Evolutionary conservation across 768 basidiomycete genomes (phyloP), one percentile per base, ranked within the genome.

Genomic region (Daedaleopsis sinensis): DNA sequence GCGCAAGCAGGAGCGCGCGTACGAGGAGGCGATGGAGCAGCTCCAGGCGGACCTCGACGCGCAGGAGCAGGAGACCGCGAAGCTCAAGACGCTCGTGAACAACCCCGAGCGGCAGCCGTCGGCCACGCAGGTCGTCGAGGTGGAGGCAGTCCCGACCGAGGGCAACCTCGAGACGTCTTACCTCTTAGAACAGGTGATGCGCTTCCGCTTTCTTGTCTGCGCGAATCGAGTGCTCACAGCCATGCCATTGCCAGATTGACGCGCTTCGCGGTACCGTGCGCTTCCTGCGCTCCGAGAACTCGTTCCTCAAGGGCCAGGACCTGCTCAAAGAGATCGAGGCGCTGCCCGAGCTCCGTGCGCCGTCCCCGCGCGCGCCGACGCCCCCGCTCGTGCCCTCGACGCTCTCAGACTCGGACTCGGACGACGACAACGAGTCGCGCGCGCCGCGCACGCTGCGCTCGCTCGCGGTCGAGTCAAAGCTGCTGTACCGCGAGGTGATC

Each of bases 11-110:
- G 94, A 96, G 73, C 82, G 88, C 58, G 89, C 90, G 36, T 93
- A 96, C 68, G 91, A 94, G 71, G 94, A 96, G 67, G 93, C 94
- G 3, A 91, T 98, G 81, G 95, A 96, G 65, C 93, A 94, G 68
- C 74, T 98, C 11, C 94, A 96, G 70, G 83, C 86, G 1, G 96
- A 99, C 68, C 76, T 97, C 63, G 95, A 97, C 72, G 72, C 80
- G 0, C 77, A 96, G 54, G 94, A 96, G 74, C 88, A 93, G 72
- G 96, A 98, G 67, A 94, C 94, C 71, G 84, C 79, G 4, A 93
- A 89, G 73, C 78, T 98, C 65, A 94, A 92, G 79, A 77, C 82
- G 4, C 72, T 85, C 68, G 82, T 83, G 37, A 84, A 81, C 64
- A 82, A 78, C n/a, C 81, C 85, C 51, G 91, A 93, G 73, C 82